These are phyloP conservation scores for Dictyostelium intermedium DNA, from an alignment of 78 protist species.

Conservation along the genomic window DNA sequence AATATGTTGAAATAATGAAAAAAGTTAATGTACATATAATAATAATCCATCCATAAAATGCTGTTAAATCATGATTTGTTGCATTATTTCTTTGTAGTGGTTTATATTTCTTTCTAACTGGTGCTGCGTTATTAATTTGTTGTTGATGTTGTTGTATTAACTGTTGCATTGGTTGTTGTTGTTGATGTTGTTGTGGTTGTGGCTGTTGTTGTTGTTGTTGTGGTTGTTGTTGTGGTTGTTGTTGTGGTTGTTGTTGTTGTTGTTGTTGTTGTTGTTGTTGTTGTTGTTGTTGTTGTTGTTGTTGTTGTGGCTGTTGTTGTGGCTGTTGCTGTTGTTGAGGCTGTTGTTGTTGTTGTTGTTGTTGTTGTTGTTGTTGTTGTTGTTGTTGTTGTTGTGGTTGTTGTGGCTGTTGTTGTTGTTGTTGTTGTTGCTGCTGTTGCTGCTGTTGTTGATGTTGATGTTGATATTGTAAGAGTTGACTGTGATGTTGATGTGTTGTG, in stretches of 20 bases:
- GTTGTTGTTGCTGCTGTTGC: conserved; percentile 9
- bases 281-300: background rate
- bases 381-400: background rate
- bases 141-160: background rate
- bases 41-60: conserved; percentile 69
- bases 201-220: background rate
- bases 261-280: background rate
- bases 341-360: background rate
- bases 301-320: background rate
- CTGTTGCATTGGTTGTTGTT: background rate
- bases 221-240: background rate
- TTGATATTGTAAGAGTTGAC: too few species aligned
- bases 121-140: background rate
- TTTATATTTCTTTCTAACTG: conserved; percentile 70
- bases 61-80: conserved; percentile 46
- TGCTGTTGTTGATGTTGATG: background rate
- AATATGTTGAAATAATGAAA: conserved; percentile 53
- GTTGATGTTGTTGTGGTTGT: conserved; percentile 11
- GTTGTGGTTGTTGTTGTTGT: background rate
- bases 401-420: background rate
- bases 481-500: too few species aligned
- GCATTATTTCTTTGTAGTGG: conserved; percentile 50
- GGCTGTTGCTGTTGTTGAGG: background rate
- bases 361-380: background rate
- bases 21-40: conserved; percentile 37